These are phyloP conservation scores for Chytriomyces sp. DNA, from an alignment of 192 early-diverging fungal genomes.

Conservation along the genomic window DNA sequence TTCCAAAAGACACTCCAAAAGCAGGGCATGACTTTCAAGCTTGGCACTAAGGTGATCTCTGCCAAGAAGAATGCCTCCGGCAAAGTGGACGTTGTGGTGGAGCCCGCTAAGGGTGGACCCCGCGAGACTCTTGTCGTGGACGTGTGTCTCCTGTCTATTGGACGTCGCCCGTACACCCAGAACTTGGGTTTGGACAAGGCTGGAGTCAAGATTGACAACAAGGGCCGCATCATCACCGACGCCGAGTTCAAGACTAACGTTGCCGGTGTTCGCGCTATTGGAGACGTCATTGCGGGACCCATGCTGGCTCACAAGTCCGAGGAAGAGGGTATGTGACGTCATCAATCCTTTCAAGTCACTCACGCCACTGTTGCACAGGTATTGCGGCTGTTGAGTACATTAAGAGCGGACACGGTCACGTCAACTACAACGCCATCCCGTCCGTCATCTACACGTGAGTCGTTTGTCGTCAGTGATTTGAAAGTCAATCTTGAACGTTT, in stretches of 20 bases:
- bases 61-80: slow-evolving; percentile 83
- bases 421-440: slow-evolving; percentile 98
- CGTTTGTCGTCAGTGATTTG: not conserved
- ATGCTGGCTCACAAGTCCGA: slow-evolving; percentile 99
- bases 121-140: slow-evolving; percentile 85
- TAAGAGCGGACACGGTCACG: slow-evolving; percentile 88
- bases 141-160: slow-evolving; percentile 90
- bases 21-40: slow-evolving; percentile 98
- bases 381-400: slow-evolving; percentile 96
- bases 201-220: slow-evolving; percentile 84
- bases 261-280: slow-evolving; percentile 89
- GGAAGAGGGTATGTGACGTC: slow-evolving; percentile 77
- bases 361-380: slow-evolving; percentile 7
- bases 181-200: slow-evolving; percentile 89
- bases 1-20: slow-evolving; percentile 92
- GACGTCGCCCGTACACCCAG: slow-evolving; percentile 92
- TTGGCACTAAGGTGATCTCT: slow-evolving; percentile 92
- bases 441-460: slow-evolving; percentile 87
- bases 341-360: not conserved
- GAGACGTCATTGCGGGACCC: slow-evolving; percentile 94
- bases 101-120: slow-evolving; percentile 66
- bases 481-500: not conserved
- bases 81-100: slow-evolving; percentile 87
- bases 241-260: slow-evolving; percentile 85
- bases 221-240: slow-evolving; percentile 86